Evolutionary conservation across 495 filamentous ascomycete species (phyloP).

Genomic region (Aspergillus heteromorphus): DNA sequence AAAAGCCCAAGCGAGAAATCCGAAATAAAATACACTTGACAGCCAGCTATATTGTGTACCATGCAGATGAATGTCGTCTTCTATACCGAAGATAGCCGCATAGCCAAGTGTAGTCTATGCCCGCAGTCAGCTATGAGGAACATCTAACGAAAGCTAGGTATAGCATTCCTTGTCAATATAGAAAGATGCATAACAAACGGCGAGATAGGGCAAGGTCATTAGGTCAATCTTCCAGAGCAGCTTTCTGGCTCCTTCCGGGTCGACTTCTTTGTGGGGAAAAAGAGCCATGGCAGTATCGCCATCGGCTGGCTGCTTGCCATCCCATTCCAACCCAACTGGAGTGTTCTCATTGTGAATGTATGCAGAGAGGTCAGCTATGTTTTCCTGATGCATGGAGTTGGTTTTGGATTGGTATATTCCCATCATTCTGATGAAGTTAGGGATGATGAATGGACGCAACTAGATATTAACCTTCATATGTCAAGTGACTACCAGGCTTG

Average conservation of each 20-base stretch:
- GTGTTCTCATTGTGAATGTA: conserved; percentile 24
- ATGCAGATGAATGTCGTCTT: conserved; percentile 40
- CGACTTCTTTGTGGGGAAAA: conserved; percentile 43
- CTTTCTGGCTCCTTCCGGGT: conserved; percentile 42
- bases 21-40: conserved; percentile 46
- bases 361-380: conserved; percentile 17
- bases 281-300: conserved; percentile 43
- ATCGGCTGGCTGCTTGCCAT: conserved; percentile 25
- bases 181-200: conserved; percentile 56
- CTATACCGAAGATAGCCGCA: conserved; percentile 55
- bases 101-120: conserved; percentile 52
- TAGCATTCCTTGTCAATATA: conserved; percentile 50
- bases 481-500: too few species aligned
- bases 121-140: conserved; percentile 3
- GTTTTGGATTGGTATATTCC: background rate
- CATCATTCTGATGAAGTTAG: background rate
- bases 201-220: conserved; percentile 46
- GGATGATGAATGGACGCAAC: background rate
- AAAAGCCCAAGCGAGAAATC: conserved; percentile 46
- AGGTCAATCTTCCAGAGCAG: conserved; percentile 53
- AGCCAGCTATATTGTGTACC: conserved; percentile 48
- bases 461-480: background rate
- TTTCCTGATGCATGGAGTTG: conserved; percentile 1
- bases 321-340: conserved; percentile 22
- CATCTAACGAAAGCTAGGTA: conserved; percentile 9